Percentiles rank a stretch among this genome's conserved stretches.
These are phyloP conservation scores for Fusarium veterinarium DNA, from an alignment of 2,329 filamentous ascomycete genomes.

Conservation along the genomic window DNA sequence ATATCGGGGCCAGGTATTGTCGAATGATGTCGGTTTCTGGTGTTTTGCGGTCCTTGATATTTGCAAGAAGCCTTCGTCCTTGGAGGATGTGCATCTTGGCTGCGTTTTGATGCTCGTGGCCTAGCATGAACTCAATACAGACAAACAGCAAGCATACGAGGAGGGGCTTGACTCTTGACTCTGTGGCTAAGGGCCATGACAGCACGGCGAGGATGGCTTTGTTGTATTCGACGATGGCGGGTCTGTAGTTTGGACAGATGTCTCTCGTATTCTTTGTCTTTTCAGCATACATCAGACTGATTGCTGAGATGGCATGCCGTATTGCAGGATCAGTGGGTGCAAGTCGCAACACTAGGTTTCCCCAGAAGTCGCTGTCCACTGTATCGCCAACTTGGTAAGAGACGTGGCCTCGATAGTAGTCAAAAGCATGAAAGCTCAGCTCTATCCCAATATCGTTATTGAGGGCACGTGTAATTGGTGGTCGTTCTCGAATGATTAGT, in stretches of 20 bases:
- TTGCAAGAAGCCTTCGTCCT: neutral
- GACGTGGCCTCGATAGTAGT: neutral
- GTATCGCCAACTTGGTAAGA: neutral
- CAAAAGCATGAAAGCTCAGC: neutral
- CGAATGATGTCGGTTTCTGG: neutral
- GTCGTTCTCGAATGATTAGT: neutral
- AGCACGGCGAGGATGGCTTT: neutral
- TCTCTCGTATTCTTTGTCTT: neutral
- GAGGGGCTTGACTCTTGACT: neutral
- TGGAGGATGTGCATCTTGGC: neutral
- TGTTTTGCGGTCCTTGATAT: neutral
- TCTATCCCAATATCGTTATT: neutral
- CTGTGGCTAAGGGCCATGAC: neutral
- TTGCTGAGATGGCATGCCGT: conserved; percentile 6
- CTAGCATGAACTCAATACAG: conserved; percentile 5
- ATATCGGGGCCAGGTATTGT: neutral
- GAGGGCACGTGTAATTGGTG: neutral
- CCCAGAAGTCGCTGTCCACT: conserved; percentile 6
- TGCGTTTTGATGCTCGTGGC: neutral
- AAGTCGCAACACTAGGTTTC: conserved; percentile 1
- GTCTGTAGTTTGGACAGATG: neutral
- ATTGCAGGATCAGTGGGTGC: conserved; percentile 9
- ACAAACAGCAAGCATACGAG: conserved; percentile 3
- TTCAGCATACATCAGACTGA: neutral
- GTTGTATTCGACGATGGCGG: neutral